Evolutionary conservation across 2,329 filamentous ascomycete species (phyloP), one percentile per base, ranked within the genome.

Genomic region (Arthrinium puccinioides): DNA sequence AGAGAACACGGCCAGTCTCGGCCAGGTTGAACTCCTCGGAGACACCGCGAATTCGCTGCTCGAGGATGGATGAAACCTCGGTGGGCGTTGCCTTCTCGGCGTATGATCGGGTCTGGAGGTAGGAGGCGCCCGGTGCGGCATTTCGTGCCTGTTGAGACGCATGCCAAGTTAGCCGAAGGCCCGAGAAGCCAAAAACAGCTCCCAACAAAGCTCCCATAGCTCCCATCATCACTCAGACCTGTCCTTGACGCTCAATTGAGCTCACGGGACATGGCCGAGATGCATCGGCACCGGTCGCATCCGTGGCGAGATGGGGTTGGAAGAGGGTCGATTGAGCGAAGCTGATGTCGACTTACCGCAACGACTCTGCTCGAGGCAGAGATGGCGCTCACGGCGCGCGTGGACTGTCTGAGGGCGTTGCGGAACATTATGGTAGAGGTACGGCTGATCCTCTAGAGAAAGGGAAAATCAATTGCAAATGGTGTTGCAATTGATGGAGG

Each of bases 51-150:
- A 98, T 98, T 72, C 89, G 82, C 81, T 97, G 90, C 78, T 97
- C 92, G 64, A 98, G 86, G 70, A 98, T 97, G 57, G 90, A 96
- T 56, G 92, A 97, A 59, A 97, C 90, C 78, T 98, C 92, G 60
- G 90, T 98, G 57, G 92, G 92, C 44, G 88, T 70, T 60, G 92
- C 88, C 80, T 97, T 97, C 62, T 94, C 89, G 70, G 82, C 90
- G 73, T 95, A 97, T 69, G 78, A 79, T 72, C 92, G 87, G 66
- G 81, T 69, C 65, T 85, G 80, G 65, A 83, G 74, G 74, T 79
- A 83, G 74, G 82, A 71, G 66, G 77, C 75, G 65, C 79, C 82
- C 64, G 88, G 86, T 72, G 79, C 77, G 74, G 81, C 82, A 76
- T 83, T 84, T 79, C 89, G 89, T 69, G 79, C 76, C 90, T 96